Percentiles rank a stretch among this genome's conserved stretches.
phyloP scores from a whole-genome alignment of 768 basidiomycete genomes.

The Pisolithus marmoratus region DNA sequence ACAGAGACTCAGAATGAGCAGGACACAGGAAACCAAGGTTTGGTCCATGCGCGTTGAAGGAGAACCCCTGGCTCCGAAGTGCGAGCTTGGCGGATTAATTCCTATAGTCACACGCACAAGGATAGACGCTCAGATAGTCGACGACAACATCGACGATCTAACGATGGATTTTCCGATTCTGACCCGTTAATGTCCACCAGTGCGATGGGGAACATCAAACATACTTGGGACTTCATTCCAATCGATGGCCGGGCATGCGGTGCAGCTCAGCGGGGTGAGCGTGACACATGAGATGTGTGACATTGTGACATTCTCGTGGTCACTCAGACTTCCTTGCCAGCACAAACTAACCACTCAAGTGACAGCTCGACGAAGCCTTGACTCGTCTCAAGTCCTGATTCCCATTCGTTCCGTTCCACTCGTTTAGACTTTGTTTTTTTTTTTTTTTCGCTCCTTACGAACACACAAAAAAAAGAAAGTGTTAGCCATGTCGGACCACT shows the following conservation, averaged over 20 bases:
- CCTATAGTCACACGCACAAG: too few species aligned
- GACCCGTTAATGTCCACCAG: too few species aligned
- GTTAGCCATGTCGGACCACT: conserved; percentile 5
- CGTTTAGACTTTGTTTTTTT: too few species aligned
- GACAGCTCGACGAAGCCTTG: not conserved
- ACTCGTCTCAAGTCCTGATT: not conserved
- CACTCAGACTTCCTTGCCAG: not conserved
- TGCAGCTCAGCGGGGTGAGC: not conserved
- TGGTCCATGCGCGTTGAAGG: not conserved
- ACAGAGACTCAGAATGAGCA: conserved; percentile 9
- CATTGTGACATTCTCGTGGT: not conserved
- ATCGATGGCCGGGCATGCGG: too few species aligned
- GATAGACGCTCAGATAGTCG: not conserved
- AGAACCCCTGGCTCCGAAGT: not conserved
- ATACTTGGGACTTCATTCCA: too few species aligned
- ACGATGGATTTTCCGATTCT: too few species aligned
- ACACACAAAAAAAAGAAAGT: not conserved
- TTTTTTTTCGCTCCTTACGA: conserved; percentile 18
- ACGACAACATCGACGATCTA: not conserved
- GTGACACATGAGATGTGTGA: not conserved
- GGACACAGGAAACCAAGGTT: conserved; percentile 21
- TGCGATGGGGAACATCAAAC: too few species aligned
- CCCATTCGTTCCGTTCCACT: conserved; percentile 6
- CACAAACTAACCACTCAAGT: not conserved
- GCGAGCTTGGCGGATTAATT: not conserved